phyloP scores from a whole-genome alignment of 768 basidiomycete species.

The Suillus plorans region DNA sequence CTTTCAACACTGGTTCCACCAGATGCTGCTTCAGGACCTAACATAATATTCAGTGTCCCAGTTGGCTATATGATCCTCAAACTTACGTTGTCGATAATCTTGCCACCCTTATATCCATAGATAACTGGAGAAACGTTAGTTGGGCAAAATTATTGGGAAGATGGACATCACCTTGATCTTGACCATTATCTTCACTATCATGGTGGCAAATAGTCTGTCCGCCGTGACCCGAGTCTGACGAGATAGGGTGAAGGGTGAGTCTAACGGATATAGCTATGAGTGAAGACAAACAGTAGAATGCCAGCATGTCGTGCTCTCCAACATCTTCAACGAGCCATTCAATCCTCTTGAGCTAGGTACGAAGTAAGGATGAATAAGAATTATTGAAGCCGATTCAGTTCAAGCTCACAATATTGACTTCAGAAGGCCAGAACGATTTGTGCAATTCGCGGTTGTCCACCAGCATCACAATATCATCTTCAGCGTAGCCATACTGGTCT shows the following conservation, averaged over 20 bases:
- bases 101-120: constrained; percentile 10
- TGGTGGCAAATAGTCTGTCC: constrained; percentile 20
- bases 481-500: constrained; percentile 40
- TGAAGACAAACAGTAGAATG: constrained; percentile 51
- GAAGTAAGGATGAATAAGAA: not conserved
- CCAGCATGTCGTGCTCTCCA: constrained; percentile 44
- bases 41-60: not conserved
- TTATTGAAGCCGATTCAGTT: not conserved
- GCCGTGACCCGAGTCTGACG: constrained; percentile 23
- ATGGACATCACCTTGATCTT: constrained; percentile 44
- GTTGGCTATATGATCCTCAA: not conserved
- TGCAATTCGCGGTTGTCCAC: constrained; percentile 36
- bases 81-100: constrained; percentile 25
- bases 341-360: constrained; percentile 41
- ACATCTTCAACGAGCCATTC: constrained; percentile 41
- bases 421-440: constrained; percentile 39
- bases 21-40: constrained; percentile 22
- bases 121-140: not conserved
- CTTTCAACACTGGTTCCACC: constrained; percentile 17
- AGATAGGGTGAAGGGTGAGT: not conserved
- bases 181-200: constrained; percentile 45
- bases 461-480: constrained; percentile 42
- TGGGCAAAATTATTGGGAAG: no score
- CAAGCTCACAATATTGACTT: constrained; percentile 42
- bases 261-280: not conserved